Base-by-base conservation (phyloP, 805 yeast genomes). In the Komagataella mondaviorum region DNA sequence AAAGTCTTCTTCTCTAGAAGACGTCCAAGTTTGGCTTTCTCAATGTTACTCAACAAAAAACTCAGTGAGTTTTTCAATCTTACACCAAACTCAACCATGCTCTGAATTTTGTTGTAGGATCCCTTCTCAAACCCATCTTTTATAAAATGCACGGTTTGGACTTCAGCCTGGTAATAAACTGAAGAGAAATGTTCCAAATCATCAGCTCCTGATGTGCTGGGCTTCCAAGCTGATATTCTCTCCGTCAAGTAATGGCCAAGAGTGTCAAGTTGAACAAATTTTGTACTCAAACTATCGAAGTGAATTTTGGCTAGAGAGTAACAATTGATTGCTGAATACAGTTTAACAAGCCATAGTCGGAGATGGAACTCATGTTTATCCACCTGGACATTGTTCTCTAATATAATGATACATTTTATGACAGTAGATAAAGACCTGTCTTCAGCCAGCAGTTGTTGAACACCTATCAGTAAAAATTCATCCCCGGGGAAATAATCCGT, bases 341-440 rank as follows among this genome's bases (percentile, higher is more conserved):
- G 60, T 30, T 78, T 72, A 49, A 85, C 72, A 43, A 89, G 68
- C 90, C 93, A 86, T 6, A 87, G 64, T 51, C 81, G 73, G 18
- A 86, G 67, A 57, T 80, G 82, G 60, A 81, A 87, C 60, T 90
- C 90, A 55, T 82, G 79, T n/a, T 75, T 75, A 61, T 89, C 96
- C 6, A 66, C 61, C 6, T 57, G 48, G 10, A 75, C 67, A 2
- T 82, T 77, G 16, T 71, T 63, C 59, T 85, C 88, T n/a, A 90
- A 66, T 4, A 85, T 63, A 1, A 76, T 58, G 7, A 83, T 68
- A 6, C 78, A 69, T 23, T 71, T 70, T 6, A 74, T 51, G 30
- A 48, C 43, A 48, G 49, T n/a, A 17, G 51, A 7, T 18, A n/a
- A 22, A 16, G 46, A 59, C n/a, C 6, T 30, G 14, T 30, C 39